A percentile compares a stretch with the other conserved stretches of the same genome.
These are phyloP conservation scores for Trametes pubescens DNA, from an alignment of 1,284 basidiomycete genomes.

Conservation along the genomic window DNA sequence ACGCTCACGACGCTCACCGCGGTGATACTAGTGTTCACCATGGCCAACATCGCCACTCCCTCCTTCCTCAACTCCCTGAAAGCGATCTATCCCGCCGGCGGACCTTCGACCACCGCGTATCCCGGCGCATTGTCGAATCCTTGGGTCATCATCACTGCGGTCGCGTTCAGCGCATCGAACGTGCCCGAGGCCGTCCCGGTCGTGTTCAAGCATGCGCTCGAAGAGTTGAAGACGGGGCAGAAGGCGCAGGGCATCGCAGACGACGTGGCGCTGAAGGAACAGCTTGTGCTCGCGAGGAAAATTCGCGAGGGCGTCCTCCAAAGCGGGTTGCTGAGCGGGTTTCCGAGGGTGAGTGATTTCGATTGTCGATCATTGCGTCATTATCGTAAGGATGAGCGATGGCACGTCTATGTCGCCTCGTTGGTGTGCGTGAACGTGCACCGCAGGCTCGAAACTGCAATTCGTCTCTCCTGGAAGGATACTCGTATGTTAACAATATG, in stretches of 20 bases:
- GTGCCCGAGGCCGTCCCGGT: conserved; percentile 60
- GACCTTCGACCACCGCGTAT: conserved; percentile 22
- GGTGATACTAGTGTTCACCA: not conserved
- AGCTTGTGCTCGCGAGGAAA: conserved; percentile 52
- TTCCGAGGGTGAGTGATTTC: conserved; percentile 50
- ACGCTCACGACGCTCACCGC: not conserved
- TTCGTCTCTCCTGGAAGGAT: not conserved
- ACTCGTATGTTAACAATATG: not conserved
- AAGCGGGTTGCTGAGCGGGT: conserved; percentile 60
- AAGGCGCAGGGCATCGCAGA: conserved; percentile 34
- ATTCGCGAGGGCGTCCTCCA: conserved; percentile 66
- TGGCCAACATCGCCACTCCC: conserved; percentile 39
- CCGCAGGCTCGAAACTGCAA: too few species aligned
- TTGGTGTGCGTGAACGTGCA: too few species aligned
- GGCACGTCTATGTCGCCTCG: too few species aligned
- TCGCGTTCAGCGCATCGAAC: conserved; percentile 64
- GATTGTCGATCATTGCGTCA: not conserved
- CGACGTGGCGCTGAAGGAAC: conserved; percentile 43
- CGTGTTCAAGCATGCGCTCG: conserved; percentile 57
- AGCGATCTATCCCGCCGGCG: conserved; percentile 36
- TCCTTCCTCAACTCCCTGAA: conserved; percentile 32
- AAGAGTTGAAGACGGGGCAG: conserved; percentile 46
- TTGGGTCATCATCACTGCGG: conserved; percentile 65
- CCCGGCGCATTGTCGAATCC: conserved; percentile 47
- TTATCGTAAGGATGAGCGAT: not conserved